phyloP scores from a whole-genome alignment of 2,329 filamentous ascomycete species.

The Aspergillus udagawae region DNA sequence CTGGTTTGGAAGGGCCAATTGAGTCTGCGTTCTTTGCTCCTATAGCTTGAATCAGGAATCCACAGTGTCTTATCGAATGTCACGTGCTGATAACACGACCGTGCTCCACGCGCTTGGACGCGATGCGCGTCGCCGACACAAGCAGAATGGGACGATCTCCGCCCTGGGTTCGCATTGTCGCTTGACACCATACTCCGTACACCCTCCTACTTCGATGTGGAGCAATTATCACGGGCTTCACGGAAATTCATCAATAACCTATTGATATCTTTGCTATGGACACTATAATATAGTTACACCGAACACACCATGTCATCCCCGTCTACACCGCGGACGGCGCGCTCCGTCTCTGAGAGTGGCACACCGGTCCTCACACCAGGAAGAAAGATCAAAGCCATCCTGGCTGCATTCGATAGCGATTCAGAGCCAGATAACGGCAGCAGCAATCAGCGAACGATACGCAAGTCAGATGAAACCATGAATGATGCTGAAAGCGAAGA shows the following conservation, averaged over 20 bases:
- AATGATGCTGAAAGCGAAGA: slow-evolving; percentile 19
- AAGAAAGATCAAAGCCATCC: slow-evolving; percentile 47
- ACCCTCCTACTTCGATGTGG: background rate
- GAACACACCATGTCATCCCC: slow-evolving; percentile 25
- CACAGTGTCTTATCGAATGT: background rate
- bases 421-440: slow-evolving; percentile 43
- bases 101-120: slow-evolving; percentile 3
- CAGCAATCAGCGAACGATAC: slow-evolving; percentile 4
- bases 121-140: slow-evolving; percentile 2
- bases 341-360: slow-evolving; percentile 24
- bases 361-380: slow-evolving; percentile 41
- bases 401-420: slow-evolving; percentile 47
- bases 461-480: background rate
- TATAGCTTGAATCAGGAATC: too few relatives aligned
- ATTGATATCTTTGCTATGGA: background rate
- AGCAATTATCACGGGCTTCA: background rate
- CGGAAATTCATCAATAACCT: background rate
- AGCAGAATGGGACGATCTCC: background rate
- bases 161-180: background rate
- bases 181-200: background rate
- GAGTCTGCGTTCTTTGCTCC: too few relatives aligned
- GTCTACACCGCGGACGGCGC: slow-evolving; percentile 32
- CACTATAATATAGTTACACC: background rate
- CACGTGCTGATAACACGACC: background rate
- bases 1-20: too few relatives aligned